Base-by-base conservation (phyloP, 768 basidiomycete species). In the Nevesoporus exiguus region DNA sequence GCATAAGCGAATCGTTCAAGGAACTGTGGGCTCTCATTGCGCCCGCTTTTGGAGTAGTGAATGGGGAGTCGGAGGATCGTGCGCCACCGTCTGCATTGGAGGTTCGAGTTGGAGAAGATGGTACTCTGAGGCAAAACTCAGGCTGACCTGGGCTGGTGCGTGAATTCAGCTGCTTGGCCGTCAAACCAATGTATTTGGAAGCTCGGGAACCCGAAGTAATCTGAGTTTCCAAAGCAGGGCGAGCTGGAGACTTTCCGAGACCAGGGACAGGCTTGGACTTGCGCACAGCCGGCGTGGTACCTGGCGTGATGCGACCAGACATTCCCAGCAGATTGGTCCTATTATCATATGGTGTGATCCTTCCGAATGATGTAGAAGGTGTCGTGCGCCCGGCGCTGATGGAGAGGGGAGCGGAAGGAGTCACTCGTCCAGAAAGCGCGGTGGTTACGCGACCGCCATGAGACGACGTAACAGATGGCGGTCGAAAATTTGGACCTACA, bases 141-240 rank as follows among this genome's bases (percentile, higher is more conserved):
- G 59, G 53, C 29, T 49, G 55, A 50, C 48, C 43, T 19, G 63
- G 47, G 29, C 54, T 51, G 13, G 64, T 14, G 47, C 79, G 80
- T 22, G 76, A 79, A 65, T 69, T 82, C 55, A 95, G 78, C 61
- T 93, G 89, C 65, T 86, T 83, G 0, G 92, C 92, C 1, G 90
- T 94, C 81, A 93, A 83, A 15, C 84, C 83, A 30, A 87, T 76
- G 66, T 93, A 94, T 68, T 86, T 89, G 40, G 88, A 87, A 10
- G 93, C 92, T 42, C 93, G 77, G 3, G 91, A 91, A 3, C 92
- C 92, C 7, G 84, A 84, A 3, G 92, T 91, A 54, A 94, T 84
- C 54, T 73, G 74, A 29, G 68, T 57, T 49, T 74, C 72, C 30
- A 67, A 59, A 7, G 56, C 43, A 41, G 69, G 64, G 34, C 30